A percentile compares a stretch with the other conserved stretches of the same genome.
phyloP scores from a whole-genome alignment of 345 rosid species.

The sweet orange (Citrus sinensis) region DVS_A1.0 CM039168.1:26473001-26473500 shows the following conservation, averaged over 20 bases:
- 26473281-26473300: no score
- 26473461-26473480: not conserved
- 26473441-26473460: not conserved
- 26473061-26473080: conserved; percentile 53
- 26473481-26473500: not conserved
- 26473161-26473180: conserved; percentile 31
- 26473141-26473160: conserved; percentile 34
- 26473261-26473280: not conserved
- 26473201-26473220: not conserved
- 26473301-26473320: no score
- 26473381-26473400: not conserved
- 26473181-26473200: conserved; percentile 54
- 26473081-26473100: conserved; percentile 17
- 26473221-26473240: not conserved
- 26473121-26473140: conserved; percentile 14
- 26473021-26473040: not conserved
- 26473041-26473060: conserved; percentile 52
- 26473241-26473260: no score
- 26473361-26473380: no score
- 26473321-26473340: not conserved
- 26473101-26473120: conserved; percentile 16
- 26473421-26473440: not conserved
- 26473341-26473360: no score
- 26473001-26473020: not conserved
- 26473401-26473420: not conserved